A percentile compares a stretch with the other conserved stretches of the same genome.
phyloP scores from a whole-genome alignment of 1,284 basidiomycete species.

The Singerocomus rubriflavus region DNA sequence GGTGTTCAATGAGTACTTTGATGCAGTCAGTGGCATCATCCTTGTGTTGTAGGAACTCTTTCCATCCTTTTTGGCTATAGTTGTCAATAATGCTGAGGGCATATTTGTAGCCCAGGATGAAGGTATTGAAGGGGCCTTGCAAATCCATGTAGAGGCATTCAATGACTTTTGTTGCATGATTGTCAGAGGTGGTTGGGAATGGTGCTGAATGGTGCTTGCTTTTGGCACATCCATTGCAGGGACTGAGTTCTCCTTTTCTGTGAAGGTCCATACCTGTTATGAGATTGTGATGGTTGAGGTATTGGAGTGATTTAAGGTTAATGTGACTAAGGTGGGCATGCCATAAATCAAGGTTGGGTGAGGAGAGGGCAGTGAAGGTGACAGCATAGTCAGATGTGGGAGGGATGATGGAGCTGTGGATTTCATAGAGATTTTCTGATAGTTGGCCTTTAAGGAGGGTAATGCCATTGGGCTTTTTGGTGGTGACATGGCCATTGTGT shows the following conservation, averaged over 20 bases:
- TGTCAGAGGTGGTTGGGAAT: not conserved
- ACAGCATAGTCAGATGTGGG: too few relatives aligned
- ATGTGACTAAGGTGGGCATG: slow-evolving; percentile 6
- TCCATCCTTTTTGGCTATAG: slow-evolving; percentile 11
- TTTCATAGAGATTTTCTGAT: too few relatives aligned
- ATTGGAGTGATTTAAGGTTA: too few relatives aligned
- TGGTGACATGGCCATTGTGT: too few relatives aligned
- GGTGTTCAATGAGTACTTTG: too few relatives aligned
- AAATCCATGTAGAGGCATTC: slow-evolving; percentile 10
- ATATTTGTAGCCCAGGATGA: slow-evolving; percentile 2
- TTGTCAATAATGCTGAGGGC: slow-evolving; percentile 8
- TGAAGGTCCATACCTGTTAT: slow-evolving; percentile 6
- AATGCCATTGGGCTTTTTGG: too few relatives aligned
- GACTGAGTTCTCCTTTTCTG: not conserved
- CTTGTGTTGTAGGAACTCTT: slow-evolving; percentile 12
- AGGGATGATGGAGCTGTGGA: too few relatives aligned
- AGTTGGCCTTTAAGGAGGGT: too few relatives aligned
- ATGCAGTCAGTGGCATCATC: too few relatives aligned
- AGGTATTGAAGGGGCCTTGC: slow-evolving; percentile 6
- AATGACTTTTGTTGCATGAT: not conserved
- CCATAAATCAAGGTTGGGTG: slow-evolving; percentile 11
- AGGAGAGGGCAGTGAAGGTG: too few relatives aligned
- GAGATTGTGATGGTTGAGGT: slow-evolving; percentile 6
- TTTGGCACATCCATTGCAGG: slow-evolving; percentile 8
- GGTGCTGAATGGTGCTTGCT: too few relatives aligned